Base-by-base conservation (phyloP, 306 rosid species). In the Inga leiocalycina region DNA sequence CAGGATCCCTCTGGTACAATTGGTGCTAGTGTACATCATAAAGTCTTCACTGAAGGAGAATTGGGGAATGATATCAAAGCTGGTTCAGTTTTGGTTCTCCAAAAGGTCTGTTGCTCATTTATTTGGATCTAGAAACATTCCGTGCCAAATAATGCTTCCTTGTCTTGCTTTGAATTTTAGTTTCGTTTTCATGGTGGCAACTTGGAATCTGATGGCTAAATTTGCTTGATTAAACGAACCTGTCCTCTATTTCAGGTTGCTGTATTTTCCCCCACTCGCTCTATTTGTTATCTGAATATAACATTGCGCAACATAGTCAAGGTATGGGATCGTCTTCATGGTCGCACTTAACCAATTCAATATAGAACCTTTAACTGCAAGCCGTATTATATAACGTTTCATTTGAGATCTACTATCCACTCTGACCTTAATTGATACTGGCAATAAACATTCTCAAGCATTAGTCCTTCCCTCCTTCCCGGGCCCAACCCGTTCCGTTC, bases 1-100 rank as follows among this genome's bases (percentile, higher is more conserved):
- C 94, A 95, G 98, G 98, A 95, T 87, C 95, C 95, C 77, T 86
- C 98, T 0, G 86, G 86, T 75, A 83, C 88, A 69, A 61, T 90
- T 35, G 85, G 77, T 52, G 98, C 96, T 44, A 92, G 83, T 83
- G 77, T 95, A 44, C 94, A 93, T 85, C 97, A 65, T 76, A 88
- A 88, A 83, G 93, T 88, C 45, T 77, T 93, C 76, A 56, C 87
- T 0, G 79, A 91, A 14, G 85, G 87, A 65, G 87, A 81, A 68
- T 80, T 85, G 75, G 78, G 88, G 78, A 95, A 86, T 88, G 88
- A 80, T 74, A 56, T 93, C 77, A 80, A 87, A 68, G 91, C 86
- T 75, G 97, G 98, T 48, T 91, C 98, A 2, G 97, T 87, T 82
- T 14, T 95, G 76, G 83, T 92, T 56, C 92, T 95, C 57, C 89